phyloP scores from a whole-genome alignment of 495 filamentous ascomycete species.

The Umbilicaria muhlenbergii region DNA sequence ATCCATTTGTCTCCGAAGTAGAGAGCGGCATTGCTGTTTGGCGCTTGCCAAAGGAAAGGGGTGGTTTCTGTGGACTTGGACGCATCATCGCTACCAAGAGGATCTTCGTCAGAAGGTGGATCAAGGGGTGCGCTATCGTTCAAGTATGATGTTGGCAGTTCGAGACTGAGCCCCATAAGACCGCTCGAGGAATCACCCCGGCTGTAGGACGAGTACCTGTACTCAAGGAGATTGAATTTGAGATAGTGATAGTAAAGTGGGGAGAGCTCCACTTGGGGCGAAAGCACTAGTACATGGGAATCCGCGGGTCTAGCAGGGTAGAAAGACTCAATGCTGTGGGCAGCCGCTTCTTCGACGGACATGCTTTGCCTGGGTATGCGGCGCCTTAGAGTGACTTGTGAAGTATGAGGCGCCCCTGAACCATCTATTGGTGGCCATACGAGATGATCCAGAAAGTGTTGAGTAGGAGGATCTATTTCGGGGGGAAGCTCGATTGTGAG shows the following conservation, averaged over 20 bases:
- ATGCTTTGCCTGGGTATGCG: constrained; percentile 41
- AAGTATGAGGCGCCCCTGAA: constrained; percentile 15
- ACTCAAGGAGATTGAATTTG: constrained; percentile 56
- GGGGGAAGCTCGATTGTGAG: constrained; percentile 69
- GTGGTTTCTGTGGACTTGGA: constrained; percentile 16
- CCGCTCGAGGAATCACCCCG: constrained; percentile 25
- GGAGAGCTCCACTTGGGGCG: constrained; percentile 58
- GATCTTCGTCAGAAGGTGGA: constrained; percentile 26
- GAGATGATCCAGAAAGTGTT: constrained; percentile 42
- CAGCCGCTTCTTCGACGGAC: constrained; percentile 45
- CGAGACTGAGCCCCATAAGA: constrained; percentile 61
- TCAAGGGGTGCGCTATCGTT: constrained; percentile 36
- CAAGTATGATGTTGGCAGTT: constrained; percentile 47
- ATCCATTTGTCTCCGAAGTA: constrained; percentile 74
- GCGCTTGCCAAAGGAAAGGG: constrained; percentile 68
- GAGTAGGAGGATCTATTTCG: constrained; percentile 42
- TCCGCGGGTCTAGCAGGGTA: constrained; percentile 46
- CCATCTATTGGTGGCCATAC: constrained; percentile 42
- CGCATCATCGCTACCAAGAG: constrained; percentile 9
- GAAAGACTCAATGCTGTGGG: constrained; percentile 64
- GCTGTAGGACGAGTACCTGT: constrained; percentile 46
- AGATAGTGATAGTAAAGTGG: constrained; percentile 69
- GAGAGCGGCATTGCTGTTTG: constrained; percentile 61
- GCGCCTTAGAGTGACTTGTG: constrained; percentile 52
- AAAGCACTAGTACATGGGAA: constrained; percentile 63